Percentiles rank a stretch among this genome's conserved stretches.
These are phyloP conservation scores for Huntiella abstrusa DNA, from an alignment of 2,329 filamentous ascomycete genomes.

Conservation along the genomic window DNA sequence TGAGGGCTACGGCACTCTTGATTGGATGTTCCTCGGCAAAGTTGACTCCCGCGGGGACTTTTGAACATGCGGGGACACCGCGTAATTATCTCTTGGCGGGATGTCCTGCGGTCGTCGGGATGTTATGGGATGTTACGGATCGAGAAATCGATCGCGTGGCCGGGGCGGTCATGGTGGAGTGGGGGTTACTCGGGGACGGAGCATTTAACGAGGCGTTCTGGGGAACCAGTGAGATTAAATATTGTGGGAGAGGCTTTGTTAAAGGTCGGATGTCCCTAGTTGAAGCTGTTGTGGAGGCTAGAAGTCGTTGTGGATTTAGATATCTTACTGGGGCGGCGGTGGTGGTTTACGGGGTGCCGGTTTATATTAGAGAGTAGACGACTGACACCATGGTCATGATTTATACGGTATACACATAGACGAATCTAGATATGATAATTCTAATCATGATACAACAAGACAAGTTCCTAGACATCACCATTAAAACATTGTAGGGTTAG, in stretches of 20 bases:
- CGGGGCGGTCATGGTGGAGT: conserved; percentile 57
- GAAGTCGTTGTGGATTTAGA: conserved; percentile 63
- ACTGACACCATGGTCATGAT: too few relatives aligned
- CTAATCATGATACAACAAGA: too few relatives aligned
- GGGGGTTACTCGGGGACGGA: conserved; percentile 50
- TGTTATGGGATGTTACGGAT: conserved; percentile 95
- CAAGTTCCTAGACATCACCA: too few relatives aligned
- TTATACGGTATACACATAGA: too few relatives aligned
- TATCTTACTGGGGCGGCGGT: conserved; percentile 90
- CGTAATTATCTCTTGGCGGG: conserved; percentile 85
- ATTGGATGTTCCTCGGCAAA: conserved; percentile 88
- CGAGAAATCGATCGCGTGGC: conserved; percentile 92
- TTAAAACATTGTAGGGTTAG: too few relatives aligned
- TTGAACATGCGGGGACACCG: conserved; percentile 78
- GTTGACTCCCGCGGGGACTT: conserved; percentile 47
- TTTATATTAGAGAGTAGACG: conserved; percentile 41
- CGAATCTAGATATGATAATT: too few relatives aligned
- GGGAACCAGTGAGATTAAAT: conserved; percentile 50
- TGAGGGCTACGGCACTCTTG: conserved; percentile 59
- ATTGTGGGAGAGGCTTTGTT: conserved; percentile 26
- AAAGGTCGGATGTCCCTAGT: conserved; percentile 36
- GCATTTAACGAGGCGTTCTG: conserved; percentile 31
- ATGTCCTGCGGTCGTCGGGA: conserved; percentile 71
- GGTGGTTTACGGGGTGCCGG: conserved; percentile 86
- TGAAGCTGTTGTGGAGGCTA: conserved; percentile 60